Evolutionary conservation across 164 flowering plant genomes (phyloP), one percentile per base, ranked within the genome.

Genomic region (Kalanchoe fedtschenkoi): DNA sequence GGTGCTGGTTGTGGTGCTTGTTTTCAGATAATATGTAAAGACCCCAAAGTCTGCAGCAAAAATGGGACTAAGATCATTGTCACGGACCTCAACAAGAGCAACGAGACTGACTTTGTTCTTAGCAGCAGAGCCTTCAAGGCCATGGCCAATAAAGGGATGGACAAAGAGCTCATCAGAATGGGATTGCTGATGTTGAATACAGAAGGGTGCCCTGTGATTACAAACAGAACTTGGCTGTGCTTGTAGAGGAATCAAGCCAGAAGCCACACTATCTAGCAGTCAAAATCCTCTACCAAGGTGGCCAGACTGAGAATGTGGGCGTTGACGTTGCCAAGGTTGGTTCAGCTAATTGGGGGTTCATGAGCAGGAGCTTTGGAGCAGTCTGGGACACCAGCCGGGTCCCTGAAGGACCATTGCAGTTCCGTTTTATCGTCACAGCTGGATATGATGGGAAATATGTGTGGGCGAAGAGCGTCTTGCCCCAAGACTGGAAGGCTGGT

Each of bases 1-100:
- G 98, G 98, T 21, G 84, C 87, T 75, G 95, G 92, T 17, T 93
- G 97, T 73, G 97, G 97, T 30, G 85, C 85, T 8, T 89, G 96
- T 70, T 86, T 83, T 74, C 83, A 88, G 91, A 71, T 91, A 37
- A 77, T 90, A 73, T 92, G 98, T 85, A 89, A 80, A 74, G 68
- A 92, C 68, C 2, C 66, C 9, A 60, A 35, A 0, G 47, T 87
- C 2, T 91, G 98, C 34, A 73, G 62, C 53, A 70, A 61, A 58
- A 65, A 22, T 55, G 96, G 98, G 44, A 76, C 83, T 1, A 73
- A 62, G 42, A 78, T 86, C 64, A 60, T 81, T 0, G 57, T 89
- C 41, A 86, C 89, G 24, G 96, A 86, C 75, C 76, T 78, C 17
- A 83, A 88, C 65, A 41, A 33, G 22, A 77, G 73, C 37, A 84